Conservation (phyloP, 257 asterid species). For the Lycium barbarum region DNA sequence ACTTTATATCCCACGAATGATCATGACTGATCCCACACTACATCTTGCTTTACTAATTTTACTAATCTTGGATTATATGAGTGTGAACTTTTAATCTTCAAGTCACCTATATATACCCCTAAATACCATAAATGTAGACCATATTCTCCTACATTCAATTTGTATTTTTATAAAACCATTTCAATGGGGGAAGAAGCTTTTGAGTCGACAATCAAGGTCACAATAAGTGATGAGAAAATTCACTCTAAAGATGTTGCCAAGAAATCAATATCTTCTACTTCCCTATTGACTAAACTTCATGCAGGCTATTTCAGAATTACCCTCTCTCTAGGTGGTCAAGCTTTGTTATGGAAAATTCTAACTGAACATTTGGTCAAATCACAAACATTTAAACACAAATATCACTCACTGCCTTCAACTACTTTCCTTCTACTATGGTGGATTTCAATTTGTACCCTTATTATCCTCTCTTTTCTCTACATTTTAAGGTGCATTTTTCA, state of each 20-base stretch:
- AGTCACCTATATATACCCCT: not conserved
- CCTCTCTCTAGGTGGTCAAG: constrained; percentile 51
- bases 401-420: constrained; percentile 42
- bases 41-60: constrained; percentile 8
- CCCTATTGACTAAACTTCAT: constrained; percentile 44
- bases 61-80: constrained; percentile 1
- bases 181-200: constrained; percentile 14
- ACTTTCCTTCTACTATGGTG: constrained; percentile 52
- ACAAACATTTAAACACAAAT: constrained; percentile 30
- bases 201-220: constrained; percentile 23
- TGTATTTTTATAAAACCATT: not conserved
- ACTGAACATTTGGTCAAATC: constrained; percentile 28
- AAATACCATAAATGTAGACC: not conserved
- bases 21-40: constrained; percentile 1
- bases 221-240: constrained; percentile 6
- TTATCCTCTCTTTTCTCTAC: constrained; percentile 46
- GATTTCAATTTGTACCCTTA: constrained; percentile 40
- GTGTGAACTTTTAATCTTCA: not conserved
- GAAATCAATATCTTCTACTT: constrained; percentile 4
- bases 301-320: constrained; percentile 58
- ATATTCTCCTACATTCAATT: not conserved
- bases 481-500: constrained; percentile 42
- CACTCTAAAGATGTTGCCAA: constrained; percentile 2
- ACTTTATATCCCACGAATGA: not conserved
- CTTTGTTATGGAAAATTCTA: constrained; percentile 50